Evolutionary conservation across 192 early-diverging fungal species (phyloP).

Genomic region (Coemansia sp.): DNA sequence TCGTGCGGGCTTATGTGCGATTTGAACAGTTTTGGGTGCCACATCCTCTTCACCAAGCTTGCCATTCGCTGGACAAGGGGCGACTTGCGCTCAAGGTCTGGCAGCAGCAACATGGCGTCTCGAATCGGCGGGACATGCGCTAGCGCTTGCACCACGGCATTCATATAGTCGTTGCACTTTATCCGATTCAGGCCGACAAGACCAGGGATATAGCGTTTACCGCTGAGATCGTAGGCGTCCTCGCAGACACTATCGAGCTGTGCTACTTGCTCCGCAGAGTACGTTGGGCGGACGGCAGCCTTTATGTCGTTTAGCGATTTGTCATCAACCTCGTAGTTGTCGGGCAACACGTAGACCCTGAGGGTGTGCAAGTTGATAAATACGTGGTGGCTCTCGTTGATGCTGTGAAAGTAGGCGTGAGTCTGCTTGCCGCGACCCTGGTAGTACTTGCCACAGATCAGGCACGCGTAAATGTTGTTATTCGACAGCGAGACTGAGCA

Average conservation of each 20-base stretch:
- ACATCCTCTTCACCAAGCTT: constrained; percentile 83
- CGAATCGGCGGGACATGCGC: constrained; percentile 85
- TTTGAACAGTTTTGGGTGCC: constrained; percentile 90
- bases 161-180: constrained; percentile 94
- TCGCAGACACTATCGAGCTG: constrained; percentile 62
- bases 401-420: constrained; percentile 94
- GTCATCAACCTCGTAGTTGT: constrained; percentile 88
- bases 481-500: constrained; percentile 94
- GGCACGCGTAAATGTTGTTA: constrained; percentile 93
- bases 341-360: constrained; percentile 88
- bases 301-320: constrained; percentile 91
- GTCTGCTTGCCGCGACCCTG: constrained; percentile 89
- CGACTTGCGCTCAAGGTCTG: constrained; percentile 43
- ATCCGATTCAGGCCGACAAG: constrained; percentile 95
- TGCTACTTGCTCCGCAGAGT: constrained; percentile 66
- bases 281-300: constrained; percentile 82
- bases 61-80: constrained; percentile 74
- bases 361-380: constrained; percentile 89
- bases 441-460: constrained; percentile 95
- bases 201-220: constrained; percentile 84
- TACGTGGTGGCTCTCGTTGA: constrained; percentile 94
- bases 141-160: constrained; percentile 86
- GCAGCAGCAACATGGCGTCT: constrained; percentile 68
- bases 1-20: constrained; percentile 97
- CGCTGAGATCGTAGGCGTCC: constrained; percentile 76